phyloP scores from a whole-genome alignment of 257 asterid genomes.

The Paulownia fortunei region DNA sequence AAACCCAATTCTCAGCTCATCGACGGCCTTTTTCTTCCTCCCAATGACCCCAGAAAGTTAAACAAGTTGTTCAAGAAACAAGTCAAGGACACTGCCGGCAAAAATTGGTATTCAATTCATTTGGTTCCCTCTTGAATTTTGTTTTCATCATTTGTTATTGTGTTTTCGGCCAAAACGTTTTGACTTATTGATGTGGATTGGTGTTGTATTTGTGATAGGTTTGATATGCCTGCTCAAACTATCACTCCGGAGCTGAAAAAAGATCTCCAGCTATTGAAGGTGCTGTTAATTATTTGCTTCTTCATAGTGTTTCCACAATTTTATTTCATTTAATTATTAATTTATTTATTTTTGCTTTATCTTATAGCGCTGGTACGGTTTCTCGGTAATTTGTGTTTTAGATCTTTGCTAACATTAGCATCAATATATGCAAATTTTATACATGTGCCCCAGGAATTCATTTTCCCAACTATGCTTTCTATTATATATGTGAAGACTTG shows the following conservation, averaged over 20 bases:
- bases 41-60: constrained; percentile 72
- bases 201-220: constrained; percentile 50
- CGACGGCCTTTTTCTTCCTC: constrained; percentile 90
- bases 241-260: constrained; percentile 85
- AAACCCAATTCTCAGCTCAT: constrained; percentile 60
- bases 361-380: background rate
- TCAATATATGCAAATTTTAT: no score
- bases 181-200: constrained; percentile 19
- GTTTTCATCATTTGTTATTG: background rate
- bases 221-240: constrained; percentile 92
- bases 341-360: background rate
- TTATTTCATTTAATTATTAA: background rate
- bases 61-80: constrained; percentile 69
- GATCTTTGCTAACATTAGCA: constrained; percentile 9
- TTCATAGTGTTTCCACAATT: constrained; percentile 3
- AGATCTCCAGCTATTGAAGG: constrained; percentile 89
- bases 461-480: background rate
- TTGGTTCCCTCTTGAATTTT: background rate
- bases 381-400: background rate
- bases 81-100: constrained; percentile 89
- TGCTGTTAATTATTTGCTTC: constrained; percentile 24
- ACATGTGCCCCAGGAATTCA: background rate
- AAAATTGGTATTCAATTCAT: constrained; percentile 58
- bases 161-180: background rate
- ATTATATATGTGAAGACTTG: background rate